Base-by-base conservation (phyloP, 257 asterid species). In the Solanum chaucha region DNA sequence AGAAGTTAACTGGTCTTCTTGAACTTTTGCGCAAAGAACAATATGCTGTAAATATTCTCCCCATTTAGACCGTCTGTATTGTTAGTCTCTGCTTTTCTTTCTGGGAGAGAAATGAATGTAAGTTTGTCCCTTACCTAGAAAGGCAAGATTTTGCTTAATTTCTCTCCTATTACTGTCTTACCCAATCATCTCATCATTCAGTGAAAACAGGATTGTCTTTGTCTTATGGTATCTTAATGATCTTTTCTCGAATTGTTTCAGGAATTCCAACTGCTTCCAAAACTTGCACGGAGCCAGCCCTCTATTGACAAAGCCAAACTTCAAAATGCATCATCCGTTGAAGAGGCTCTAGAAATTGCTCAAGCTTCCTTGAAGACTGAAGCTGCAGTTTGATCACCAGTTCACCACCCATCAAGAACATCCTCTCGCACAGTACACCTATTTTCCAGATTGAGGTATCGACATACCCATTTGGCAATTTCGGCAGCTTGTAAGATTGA, bases 261-360 rank as follows among this genome's bases (percentile, higher is more conserved):
- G 99, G 99, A 95, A 89, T 93, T 94, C 89, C 94, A 95, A 92
- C 91, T 96, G 90, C 98, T 95, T 68, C 98, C 99, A 20, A 91
- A 92, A 90, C 98, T 95, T 15, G 98, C 98, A 10, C 94, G 96
- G 87, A 90, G 91, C 88, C 99, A 95, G 86, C 98, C 99, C 71
- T 71, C 88, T 8, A 77, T 97, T 28, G 95, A 97, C 92, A 92
- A 75, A 89, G 89, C 89, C 51, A 94, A 97, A 91, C 98, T 95
- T 88, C 92, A 90, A 89, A 93, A 86, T 85, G 98, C 98, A 81
- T 91, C 98, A 71, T 94, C 99, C 0, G 98, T 95, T 8, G 98
- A 95, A 89, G 98, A 94, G 86, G 99, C 99, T 34, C 80, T 97
- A 64, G 94, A 93, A 88, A 89, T 97, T 34, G 98, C 93, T 83